Conservation (phyloP, 176 grass and related monocot species). For the Carex parvula region DNA sequence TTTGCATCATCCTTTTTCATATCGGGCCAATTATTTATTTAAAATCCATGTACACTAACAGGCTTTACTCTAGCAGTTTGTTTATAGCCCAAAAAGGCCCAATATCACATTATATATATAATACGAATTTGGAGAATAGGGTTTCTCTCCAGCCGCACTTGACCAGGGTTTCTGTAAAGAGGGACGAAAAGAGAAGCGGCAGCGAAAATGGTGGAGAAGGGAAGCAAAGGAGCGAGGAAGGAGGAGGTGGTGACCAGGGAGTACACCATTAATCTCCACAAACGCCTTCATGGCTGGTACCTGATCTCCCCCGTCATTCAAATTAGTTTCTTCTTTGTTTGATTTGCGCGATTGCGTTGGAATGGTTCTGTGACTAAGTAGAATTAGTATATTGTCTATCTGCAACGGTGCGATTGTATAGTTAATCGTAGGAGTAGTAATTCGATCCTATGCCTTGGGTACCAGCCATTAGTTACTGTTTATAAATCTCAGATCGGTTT, state of each 20-base stretch:
- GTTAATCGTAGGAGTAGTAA: background rate
- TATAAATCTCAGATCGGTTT: background rate
- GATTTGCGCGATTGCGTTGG: background rate
- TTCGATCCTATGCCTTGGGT: background rate
- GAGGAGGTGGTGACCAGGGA: constrained; percentile 26
- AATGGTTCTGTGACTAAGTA: background rate
- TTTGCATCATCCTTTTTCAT: background rate
- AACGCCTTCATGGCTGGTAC: constrained; percentile 66
- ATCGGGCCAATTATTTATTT: background rate
- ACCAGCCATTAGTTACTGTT: background rate
- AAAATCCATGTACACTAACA: background rate
- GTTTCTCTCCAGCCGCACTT: constrained; percentile 27
- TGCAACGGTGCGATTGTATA: background rate
- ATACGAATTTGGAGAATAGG: background rate
- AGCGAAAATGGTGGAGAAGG: constrained; percentile 30
- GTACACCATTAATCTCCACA: constrained; percentile 81
- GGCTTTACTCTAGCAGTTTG: background rate
- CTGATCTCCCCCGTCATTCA: background rate
- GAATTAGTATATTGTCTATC: background rate
- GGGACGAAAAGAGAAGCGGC: constrained; percentile 12
- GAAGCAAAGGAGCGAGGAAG: constrained; percentile 30
- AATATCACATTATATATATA: background rate
- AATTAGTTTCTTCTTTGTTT: background rate
- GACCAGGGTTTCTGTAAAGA: constrained; percentile 6
- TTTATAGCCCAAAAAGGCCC: background rate